Conservation (phyloP, 1,139 yeast genomes). For the Pichia sp. region DNA sequence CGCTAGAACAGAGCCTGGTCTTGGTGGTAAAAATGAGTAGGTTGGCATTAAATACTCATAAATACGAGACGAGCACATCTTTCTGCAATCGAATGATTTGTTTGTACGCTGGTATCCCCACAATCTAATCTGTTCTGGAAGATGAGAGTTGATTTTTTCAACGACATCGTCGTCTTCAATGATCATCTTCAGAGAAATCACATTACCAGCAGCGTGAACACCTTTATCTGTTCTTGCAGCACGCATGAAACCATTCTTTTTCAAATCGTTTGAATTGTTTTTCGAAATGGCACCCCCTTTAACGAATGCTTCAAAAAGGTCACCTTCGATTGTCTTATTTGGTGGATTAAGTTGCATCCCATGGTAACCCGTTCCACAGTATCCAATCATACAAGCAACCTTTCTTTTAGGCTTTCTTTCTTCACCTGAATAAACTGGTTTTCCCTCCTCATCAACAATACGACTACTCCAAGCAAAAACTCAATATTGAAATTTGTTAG, state of each 20-base stretch:
- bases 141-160: slow-evolving; percentile 61
- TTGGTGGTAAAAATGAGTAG: slow-evolving; percentile 85
- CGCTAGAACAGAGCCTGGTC: slow-evolving; percentile 63
- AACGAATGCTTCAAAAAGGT: slow-evolving; percentile 76
- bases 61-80: slow-evolving; percentile 89
- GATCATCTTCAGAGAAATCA: slow-evolving; percentile 80
- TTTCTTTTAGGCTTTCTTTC: slow-evolving; percentile 71
- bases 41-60: slow-evolving; percentile 93
- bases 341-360: slow-evolving; percentile 97
- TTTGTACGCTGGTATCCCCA: slow-evolving; percentile 94
- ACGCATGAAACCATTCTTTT: slow-evolving; percentile 86
- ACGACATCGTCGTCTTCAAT: slow-evolving; percentile 81
- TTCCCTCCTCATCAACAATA: slow-evolving; percentile 56
- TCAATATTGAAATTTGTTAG: not conserved
- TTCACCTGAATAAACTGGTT: slow-evolving; percentile 49
- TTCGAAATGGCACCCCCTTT: slow-evolving; percentile 87
- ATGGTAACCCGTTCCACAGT: slow-evolving; percentile 96
- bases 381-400: slow-evolving; percentile 90
- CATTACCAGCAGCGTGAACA: slow-evolving; percentile 98
- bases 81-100: slow-evolving; percentile 89
- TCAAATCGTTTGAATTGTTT: slow-evolving; percentile 85
- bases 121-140: slow-evolving; percentile 83
- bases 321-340: slow-evolving; percentile 88
- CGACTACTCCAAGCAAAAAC: slow-evolving; percentile 29
- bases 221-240: slow-evolving; percentile 99